Evolutionary conservation across 768 basidiomycete genomes (phyloP).

Genomic region (Tulasnella sp.): DNA sequence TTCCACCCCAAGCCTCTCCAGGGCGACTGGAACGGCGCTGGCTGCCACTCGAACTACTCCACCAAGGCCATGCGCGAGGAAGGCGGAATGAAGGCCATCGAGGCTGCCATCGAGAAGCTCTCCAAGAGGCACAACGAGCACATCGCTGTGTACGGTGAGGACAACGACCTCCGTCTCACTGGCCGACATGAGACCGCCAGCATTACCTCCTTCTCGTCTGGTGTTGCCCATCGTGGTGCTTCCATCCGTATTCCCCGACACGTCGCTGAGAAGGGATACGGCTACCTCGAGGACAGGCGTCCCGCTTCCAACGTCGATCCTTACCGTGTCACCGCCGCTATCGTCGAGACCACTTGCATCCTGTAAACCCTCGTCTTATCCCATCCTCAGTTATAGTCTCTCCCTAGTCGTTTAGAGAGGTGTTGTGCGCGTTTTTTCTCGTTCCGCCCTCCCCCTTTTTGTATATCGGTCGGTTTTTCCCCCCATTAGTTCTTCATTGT

Average conservation of each 20-base stretch:
- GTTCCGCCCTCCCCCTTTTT: neutral
- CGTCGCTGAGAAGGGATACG: slow-evolving; percentile 85
- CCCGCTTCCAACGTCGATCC: slow-evolving; percentile 98
- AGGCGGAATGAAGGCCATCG: slow-evolving; percentile 87
- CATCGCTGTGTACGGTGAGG: slow-evolving; percentile 95
- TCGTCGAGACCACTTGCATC: slow-evolving; percentile 69
- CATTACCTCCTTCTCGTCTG: slow-evolving; percentile 83
- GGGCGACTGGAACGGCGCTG: slow-evolving; percentile 99
- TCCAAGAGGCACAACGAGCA: slow-evolving; percentile 86
- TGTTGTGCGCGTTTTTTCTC: neutral
- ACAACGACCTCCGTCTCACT: slow-evolving; percentile 93
- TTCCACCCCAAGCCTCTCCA: slow-evolving; percentile 98
- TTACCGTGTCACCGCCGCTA: slow-evolving; percentile 85
- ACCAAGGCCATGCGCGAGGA: slow-evolving; percentile 90
- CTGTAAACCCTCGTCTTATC: neutral
- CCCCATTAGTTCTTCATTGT: neutral
- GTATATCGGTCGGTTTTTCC: neutral
- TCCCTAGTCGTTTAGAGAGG: neutral
- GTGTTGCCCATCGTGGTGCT: slow-evolving; percentile 96
- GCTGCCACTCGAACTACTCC: slow-evolving; percentile 96
- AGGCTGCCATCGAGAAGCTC: slow-evolving; percentile 90
- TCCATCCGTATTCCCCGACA: slow-evolving; percentile 94
- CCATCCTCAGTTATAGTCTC: neutral
- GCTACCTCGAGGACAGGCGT: slow-evolving; percentile 93
- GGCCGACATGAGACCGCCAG: slow-evolving; percentile 97